Evolutionary conservation across 352 stramenopile genomes (phyloP), one percentile per base, ranked within the genome.

Genomic region (Phytophthora idaei): DNA sequence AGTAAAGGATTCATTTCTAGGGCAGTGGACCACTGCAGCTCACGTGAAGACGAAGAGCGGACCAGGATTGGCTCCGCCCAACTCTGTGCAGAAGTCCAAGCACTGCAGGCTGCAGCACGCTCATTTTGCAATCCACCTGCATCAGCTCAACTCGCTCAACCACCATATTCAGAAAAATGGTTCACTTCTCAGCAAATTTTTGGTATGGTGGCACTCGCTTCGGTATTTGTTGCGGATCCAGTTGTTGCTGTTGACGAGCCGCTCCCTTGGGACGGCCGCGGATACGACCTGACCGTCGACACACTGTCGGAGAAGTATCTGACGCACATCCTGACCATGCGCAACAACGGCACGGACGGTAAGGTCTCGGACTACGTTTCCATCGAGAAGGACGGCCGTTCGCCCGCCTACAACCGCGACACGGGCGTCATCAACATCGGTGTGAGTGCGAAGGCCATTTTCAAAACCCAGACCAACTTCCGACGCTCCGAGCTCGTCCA

Each of bases 321-420:
- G 68, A 73, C 73, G 17, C 76, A 89, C 71, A 87, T 89, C 32
- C 54, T 89, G 34, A 87, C 70, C 59, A 67, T 76, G 76, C 80
- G 77, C 63, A 63, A 87, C 49, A 61, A 67, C 45, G 61, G 51
- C 41, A 52, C 62, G 52, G 66, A 65, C 5, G 71, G 59, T 25
- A 65, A 85, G 53, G 57, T 55, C 0, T 64, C 74, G n/a, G 55
- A 87, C 67, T 87, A 80, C 53, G 69, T 85, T 28, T 73, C 77
- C 6, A 48, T 89, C 28, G 29, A 58, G 9, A 53, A 51, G 12
- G 63, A 68, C 3, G 80, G 75, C 41, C 80, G 80, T 44, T 69
- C 68, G n/a, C 71, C 73, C 5, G 74, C 64, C 15, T 86, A 63
- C 61, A 87, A 89, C 53, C 56, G 46, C 48, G 80, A 89, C 67